These are phyloP conservation scores for Podospora pseudoanserina DNA, from an alignment of 495 filamentous ascomycete species.

Conservation along the genomic window DNA sequence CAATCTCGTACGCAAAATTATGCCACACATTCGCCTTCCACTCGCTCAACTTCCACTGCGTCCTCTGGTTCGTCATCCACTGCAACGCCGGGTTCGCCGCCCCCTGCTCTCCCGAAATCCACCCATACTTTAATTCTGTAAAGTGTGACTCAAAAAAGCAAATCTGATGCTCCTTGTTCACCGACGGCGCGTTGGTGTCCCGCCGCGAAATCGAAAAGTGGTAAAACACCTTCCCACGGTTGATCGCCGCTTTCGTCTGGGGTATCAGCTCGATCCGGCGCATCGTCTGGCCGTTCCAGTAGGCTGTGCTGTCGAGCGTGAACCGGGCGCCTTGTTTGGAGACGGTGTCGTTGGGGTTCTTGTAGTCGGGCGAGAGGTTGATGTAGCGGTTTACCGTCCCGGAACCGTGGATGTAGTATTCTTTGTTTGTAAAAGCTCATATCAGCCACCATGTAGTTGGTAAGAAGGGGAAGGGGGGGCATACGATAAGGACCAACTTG, in stretches of 20 bases:
- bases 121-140: slow-evolving; percentile 71
- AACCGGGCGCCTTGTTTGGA: slow-evolving; percentile 64
- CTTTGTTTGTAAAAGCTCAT: neutral
- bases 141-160: slow-evolving; percentile 74
- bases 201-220: slow-evolving; percentile 64
- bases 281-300: slow-evolving; percentile 58
- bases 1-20: slow-evolving; percentile 66
- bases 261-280: slow-evolving; percentile 62
- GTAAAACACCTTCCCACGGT: slow-evolving; percentile 60
- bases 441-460: no score
- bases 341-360: slow-evolving; percentile 62
- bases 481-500: slow-evolving; percentile 59
- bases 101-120: slow-evolving; percentile 57
- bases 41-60: slow-evolving; percentile 40
- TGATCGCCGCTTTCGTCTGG: slow-evolving; percentile 61
- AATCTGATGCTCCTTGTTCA: slow-evolving; percentile 67
- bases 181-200: slow-evolving; percentile 55
- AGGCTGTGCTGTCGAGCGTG: slow-evolving; percentile 61
- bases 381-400: slow-evolving; percentile 55
- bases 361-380: slow-evolving; percentile 51
- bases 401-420: slow-evolving; percentile 70
- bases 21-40: slow-evolving; percentile 61
- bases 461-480: neutral
- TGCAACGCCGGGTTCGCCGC: slow-evolving; percentile 48
- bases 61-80: slow-evolving; percentile 44